These are phyloP conservation scores for Volvox carteri DNA, from an alignment of 163 green algal species.

Conservation along the genomic window DNA sequence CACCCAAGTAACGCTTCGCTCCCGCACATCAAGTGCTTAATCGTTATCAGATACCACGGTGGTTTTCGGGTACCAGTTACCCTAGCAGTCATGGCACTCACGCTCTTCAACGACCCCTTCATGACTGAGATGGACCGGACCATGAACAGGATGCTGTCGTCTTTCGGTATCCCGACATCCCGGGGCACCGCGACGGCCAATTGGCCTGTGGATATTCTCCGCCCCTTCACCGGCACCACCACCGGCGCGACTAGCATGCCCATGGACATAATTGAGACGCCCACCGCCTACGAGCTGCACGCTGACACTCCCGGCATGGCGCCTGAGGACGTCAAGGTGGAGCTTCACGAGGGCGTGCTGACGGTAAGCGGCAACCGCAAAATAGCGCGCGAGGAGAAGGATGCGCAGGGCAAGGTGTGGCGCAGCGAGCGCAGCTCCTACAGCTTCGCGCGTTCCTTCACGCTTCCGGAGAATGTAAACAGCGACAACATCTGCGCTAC, in stretches of 20 bases:
- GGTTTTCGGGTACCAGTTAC: not conserved
- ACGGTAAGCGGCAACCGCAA: slow-evolving; percentile 41
- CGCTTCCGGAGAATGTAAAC: slow-evolving; percentile 64
- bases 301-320: slow-evolving; percentile 46
- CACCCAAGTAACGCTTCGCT: not conserved
- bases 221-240: slow-evolving; percentile 6
- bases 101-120: slow-evolving; percentile 52
- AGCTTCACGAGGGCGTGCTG: slow-evolving; percentile 54
- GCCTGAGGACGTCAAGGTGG: slow-evolving; percentile 53
- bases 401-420: slow-evolving; percentile 46
- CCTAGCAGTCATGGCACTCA: slow-evolving; percentile 36
- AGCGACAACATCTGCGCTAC: slow-evolving; percentile 41
- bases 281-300: slow-evolving; percentile 37
- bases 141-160: slow-evolving; percentile 44
- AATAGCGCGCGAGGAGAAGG: slow-evolving; percentile 35
- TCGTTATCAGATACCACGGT: not conserved
- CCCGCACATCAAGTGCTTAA: not conserved
- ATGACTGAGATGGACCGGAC: slow-evolving; percentile 42
- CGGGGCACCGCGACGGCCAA: not conserved
- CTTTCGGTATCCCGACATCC: not conserved
- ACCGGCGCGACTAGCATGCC: not conserved
- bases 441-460: slow-evolving; percentile 63
- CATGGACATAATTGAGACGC: slow-evolving; percentile 52
- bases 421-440: slow-evolving; percentile 55
- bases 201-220: slow-evolving; percentile 10